These are phyloP conservation scores for Calonectria montana DNA, from an alignment of 2,329 filamentous ascomycete species.

Conservation along the genomic window DNA sequence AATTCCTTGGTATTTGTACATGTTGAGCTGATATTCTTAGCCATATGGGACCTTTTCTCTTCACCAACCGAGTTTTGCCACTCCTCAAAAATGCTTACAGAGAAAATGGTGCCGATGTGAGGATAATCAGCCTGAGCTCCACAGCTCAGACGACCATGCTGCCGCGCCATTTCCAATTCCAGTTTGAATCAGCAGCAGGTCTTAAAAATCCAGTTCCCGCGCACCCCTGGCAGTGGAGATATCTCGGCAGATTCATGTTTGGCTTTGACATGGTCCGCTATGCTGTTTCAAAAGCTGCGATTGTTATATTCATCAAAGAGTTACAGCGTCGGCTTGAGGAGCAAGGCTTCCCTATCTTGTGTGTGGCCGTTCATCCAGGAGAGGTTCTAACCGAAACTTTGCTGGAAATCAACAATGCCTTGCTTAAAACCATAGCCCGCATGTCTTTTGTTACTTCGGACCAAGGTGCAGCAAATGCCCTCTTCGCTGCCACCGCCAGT, in stretches of 20 bases:
- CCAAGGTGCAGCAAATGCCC: conserved; percentile 8
- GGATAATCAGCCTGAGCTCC: conserved; percentile 39
- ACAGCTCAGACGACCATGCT: conserved; percentile 28
- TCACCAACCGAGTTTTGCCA: conserved; percentile 42
- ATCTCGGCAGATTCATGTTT: conserved; percentile 20
- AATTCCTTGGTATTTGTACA: background rate
- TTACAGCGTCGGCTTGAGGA: conserved; percentile 17
- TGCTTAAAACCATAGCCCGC: background rate
- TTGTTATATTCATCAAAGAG: conserved; percentile 14
- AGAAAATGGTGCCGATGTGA: conserved; percentile 35
- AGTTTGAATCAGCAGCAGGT: conserved; percentile 29
- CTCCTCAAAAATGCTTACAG: conserved; percentile 37
- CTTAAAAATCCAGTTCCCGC: conserved; percentile 19
- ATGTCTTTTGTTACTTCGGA: background rate
- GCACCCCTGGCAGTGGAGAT: conserved; percentile 29
- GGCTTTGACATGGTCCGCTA: conserved; percentile 39
- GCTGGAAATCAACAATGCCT: background rate
- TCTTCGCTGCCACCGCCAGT: conserved; percentile 19
- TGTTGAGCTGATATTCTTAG: conserved; percentile 25
- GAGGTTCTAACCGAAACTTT: conserved; percentile 1
- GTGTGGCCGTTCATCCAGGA: conserved; percentile 14
- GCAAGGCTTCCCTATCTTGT: conserved; percentile 1
- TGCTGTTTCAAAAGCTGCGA: conserved; percentile 8
- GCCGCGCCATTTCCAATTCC: conserved; percentile 31
- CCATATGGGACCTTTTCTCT: conserved; percentile 42